Conservation (phyloP, 163 green algal species). For the Prototheca wickerhamii region DNA sequence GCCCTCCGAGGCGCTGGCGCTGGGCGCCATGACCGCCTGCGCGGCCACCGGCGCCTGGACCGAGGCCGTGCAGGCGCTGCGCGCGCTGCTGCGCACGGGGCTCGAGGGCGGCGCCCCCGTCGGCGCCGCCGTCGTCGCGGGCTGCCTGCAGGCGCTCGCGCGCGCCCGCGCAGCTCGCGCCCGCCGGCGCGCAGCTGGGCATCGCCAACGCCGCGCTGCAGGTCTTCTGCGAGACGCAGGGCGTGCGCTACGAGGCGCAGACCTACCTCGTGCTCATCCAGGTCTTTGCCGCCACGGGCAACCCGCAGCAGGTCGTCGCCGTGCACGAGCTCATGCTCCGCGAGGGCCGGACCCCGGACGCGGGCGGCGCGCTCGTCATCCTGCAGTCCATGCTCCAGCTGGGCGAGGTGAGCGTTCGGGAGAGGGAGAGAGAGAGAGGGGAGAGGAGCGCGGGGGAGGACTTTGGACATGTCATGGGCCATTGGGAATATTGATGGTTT, state of each 20-base stretch:
- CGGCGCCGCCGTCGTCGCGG: background rate
- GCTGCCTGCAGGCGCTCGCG: background rate
- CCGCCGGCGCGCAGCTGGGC: background rate
- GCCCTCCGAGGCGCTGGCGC: constrained; percentile 22
- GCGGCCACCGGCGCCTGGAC: constrained; percentile 34
- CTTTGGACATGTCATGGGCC: background rate
- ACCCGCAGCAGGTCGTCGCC: constrained; percentile 18
- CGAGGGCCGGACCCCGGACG: constrained; percentile 8
- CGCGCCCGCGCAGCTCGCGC: background rate
- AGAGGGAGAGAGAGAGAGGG: background rate
- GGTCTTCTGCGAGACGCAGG: constrained; percentile 30
- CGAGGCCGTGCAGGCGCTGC: constrained; percentile 43
- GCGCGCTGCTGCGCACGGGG: constrained; percentile 9
- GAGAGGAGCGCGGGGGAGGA: no score
- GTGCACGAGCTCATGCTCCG: constrained; percentile 17
- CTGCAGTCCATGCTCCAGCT: constrained; percentile 3
- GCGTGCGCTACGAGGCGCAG: constrained; percentile 21
- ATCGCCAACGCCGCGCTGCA: constrained; percentile 7
- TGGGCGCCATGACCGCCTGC: constrained; percentile 41
- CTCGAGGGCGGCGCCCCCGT: constrained; percentile 21
- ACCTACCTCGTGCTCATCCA: constrained; percentile 25
- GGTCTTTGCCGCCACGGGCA: constrained; percentile 14
- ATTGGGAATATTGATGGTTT: background rate
- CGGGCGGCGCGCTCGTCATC: constrained; percentile 5
- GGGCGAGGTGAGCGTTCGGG: constrained; percentile 1